A percentile compares a stretch with the other conserved stretches of the same genome.
Conservation (phyloP, 306 rosid species). For the Lathyrus tuberosus region DNA sequence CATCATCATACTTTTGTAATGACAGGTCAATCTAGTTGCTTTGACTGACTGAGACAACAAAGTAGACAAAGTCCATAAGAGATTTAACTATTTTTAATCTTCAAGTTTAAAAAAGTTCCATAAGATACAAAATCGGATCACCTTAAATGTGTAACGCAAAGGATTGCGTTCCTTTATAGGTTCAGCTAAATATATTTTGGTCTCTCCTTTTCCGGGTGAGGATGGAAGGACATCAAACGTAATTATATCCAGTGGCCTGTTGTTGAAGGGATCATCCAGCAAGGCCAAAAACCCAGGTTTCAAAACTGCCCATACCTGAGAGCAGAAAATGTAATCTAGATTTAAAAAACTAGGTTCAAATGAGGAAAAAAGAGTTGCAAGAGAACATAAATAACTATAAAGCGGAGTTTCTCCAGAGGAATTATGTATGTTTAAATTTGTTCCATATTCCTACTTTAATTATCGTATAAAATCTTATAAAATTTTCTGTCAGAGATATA, state of each 20-base stretch:
- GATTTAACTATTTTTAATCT: slow-evolving; percentile 26
- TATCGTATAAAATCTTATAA: slow-evolving; percentile 1
- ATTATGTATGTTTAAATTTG: slow-evolving; percentile 28
- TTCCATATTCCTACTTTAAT: slow-evolving; percentile 1
- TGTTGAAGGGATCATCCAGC: slow-evolving; percentile 83
- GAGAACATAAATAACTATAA: slow-evolving; percentile 23
- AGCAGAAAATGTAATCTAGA: slow-evolving; percentile 28
- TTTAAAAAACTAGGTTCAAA: slow-evolving; percentile 30
- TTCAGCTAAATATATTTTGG: slow-evolving; percentile 64
- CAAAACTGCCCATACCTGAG: slow-evolving; percentile 96
- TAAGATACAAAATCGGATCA: slow-evolving; percentile 39
- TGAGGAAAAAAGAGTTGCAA: slow-evolving; percentile 32
- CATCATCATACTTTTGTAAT: slow-evolving; percentile 18
- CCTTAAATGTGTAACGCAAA: slow-evolving; percentile 79
- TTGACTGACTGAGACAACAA: slow-evolving; percentile 13
- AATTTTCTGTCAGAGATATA: not conserved
- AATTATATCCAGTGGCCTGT: slow-evolving; percentile 76
- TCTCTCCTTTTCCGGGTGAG: slow-evolving; percentile 71
- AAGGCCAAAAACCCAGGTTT: slow-evolving; percentile 97
- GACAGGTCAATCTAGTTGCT: slow-evolving; percentile 27
- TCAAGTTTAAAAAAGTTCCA: not conserved
- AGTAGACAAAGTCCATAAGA: slow-evolving; percentile 1
- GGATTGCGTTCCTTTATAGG: slow-evolving; percentile 85
- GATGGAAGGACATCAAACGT: slow-evolving; percentile 89
- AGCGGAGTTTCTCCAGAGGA: slow-evolving; percentile 6